Base-by-base conservation (phyloP, 208 protist genomes). In the Trichomonas tenax region DNA sequence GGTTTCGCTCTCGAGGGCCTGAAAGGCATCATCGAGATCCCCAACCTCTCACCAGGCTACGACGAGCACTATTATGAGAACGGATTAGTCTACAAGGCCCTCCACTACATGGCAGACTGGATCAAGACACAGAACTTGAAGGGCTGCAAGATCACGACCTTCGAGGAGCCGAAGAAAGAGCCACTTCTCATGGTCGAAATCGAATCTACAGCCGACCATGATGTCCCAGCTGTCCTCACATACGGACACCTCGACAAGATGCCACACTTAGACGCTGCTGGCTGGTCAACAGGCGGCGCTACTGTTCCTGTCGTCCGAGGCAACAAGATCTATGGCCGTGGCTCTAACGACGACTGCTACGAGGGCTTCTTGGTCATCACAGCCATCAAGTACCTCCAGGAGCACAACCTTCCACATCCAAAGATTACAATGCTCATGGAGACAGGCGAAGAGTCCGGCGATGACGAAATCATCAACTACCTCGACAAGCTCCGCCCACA, bases 181-280 rank as follows among this genome's bases (percentile, higher is more conserved):
- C 98, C 98, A 31, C 98, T 99, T 86, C 96, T 99, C 11, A 96
- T 98, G 51, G 96, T 98, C 44, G 98, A 98, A 88, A 97, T 98
- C 96, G 97, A 96, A 21, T 98, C 97, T 21, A 98, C 98, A 34
- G 98, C 97, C 11, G 93, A 96, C 0, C 82, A 51, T 97, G 98
- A 86, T 34, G 36, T 81, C 96, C 93, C 3, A 98, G 98, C 45
- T 97, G 98, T 96, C 51, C 97, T 99, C 26, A 98, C 99, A 96
- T 99, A 99, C 97, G 98, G 98, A 49, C 98, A 99, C 96, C 98
- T 99, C 97, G 98, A 99, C 96, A 99, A 99, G 97, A 98, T 99
- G 98, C 98, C 98, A 41, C 98, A 98, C 38, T 96, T 99, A 51
- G 97, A 98, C 31, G 40, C 86, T 34, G 44, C 40, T 0, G 97